A percentile compares a stretch with the other conserved stretches of the same genome.
These are phyloP conservation scores for Metschnikowia gruessii DNA, from an alignment of 805 yeast genomes.

Conservation along the genomic window DNA sequence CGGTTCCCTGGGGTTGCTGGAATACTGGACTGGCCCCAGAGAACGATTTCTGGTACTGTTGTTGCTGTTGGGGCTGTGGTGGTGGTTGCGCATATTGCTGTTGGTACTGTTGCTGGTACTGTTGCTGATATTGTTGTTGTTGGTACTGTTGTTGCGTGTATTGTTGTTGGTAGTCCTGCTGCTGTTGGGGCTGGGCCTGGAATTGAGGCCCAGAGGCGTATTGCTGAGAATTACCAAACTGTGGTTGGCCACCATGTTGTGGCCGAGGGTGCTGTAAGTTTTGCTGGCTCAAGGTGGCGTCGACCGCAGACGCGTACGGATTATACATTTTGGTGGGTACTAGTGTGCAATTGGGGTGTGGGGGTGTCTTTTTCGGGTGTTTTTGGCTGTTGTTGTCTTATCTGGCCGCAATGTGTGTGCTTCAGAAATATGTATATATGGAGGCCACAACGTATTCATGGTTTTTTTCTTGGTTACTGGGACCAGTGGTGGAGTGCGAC, in stretches of 20 bases:
- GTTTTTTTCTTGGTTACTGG: too few relatives aligned
- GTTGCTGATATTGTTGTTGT: slow-evolving; percentile 12
- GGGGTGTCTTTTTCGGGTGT: too few relatives aligned
- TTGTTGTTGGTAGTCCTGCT: slow-evolving; percentile 13
- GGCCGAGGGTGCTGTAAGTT: slow-evolving; percentile 22
- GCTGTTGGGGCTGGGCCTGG: not conserved
- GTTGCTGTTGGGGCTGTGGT: slow-evolving; percentile 31
- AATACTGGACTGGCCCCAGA: slow-evolving; percentile 43
- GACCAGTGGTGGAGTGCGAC: too few relatives aligned
- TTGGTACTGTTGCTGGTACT: slow-evolving; percentile 37
- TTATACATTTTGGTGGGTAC: slow-evolving; percentile 29
- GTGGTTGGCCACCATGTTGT: slow-evolving; percentile 15
- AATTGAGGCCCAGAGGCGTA: not conserved
- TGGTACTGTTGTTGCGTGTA: slow-evolving; percentile 10
- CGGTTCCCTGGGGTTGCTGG: slow-evolving; percentile 22
- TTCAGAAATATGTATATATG: not conserved
- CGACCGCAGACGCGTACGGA: slow-evolving; percentile 35
- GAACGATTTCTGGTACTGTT: slow-evolving; percentile 22
- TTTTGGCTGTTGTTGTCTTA: too few relatives aligned
- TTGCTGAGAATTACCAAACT: not conserved
- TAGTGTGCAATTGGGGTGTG: too few relatives aligned
- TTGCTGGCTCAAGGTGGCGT: slow-evolving; percentile 13
- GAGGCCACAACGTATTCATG: not conserved
- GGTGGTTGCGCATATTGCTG: slow-evolving; percentile 16
- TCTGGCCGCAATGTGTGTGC: not conserved